phyloP scores from a whole-genome alignment of 768 basidiomycete species.

The Mycena crocata region DNA sequence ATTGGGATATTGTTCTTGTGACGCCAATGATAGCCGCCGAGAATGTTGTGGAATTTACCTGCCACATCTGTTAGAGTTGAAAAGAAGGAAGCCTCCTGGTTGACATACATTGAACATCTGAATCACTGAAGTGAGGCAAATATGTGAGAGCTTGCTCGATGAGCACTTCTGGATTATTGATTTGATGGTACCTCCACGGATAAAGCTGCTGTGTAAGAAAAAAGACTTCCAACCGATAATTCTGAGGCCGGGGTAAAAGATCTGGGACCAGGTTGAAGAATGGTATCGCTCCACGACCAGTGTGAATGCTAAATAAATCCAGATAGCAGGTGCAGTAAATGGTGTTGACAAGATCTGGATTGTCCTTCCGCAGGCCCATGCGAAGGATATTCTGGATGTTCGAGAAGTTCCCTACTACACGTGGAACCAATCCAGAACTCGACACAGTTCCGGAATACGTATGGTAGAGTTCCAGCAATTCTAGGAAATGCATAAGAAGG shows the following conservation, averaged over 20 bases:
- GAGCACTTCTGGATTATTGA: not conserved
- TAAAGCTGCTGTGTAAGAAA: not conserved
- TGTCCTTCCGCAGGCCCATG: not conserved
- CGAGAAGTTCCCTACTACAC: not conserved
- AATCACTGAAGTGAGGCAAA: not conserved
- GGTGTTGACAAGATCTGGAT: not conserved
- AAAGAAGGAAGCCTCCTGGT: no score
- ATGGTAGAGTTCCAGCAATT: no score
- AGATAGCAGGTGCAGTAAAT: not conserved
- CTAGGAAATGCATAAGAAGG: no score
- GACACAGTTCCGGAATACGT: no score
- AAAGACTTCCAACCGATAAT: not conserved
- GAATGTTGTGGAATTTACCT: no score
- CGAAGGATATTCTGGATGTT: not conserved
- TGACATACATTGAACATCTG: not conserved
- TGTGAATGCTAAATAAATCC: not conserved
- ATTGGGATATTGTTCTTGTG: no score
- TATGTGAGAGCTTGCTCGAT: not conserved
- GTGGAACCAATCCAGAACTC: not conserved
- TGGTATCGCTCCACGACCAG: not conserved
- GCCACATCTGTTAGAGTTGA: no score
- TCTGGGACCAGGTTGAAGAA: not conserved
- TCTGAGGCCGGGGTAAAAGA: not conserved
- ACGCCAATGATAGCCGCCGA: no score
- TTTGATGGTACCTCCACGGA: not conserved